These are phyloP conservation scores for Phlyctochytrium bullatum DNA, from an alignment of 192 early-diverging fungal species.

Conservation along the genomic window DNA sequence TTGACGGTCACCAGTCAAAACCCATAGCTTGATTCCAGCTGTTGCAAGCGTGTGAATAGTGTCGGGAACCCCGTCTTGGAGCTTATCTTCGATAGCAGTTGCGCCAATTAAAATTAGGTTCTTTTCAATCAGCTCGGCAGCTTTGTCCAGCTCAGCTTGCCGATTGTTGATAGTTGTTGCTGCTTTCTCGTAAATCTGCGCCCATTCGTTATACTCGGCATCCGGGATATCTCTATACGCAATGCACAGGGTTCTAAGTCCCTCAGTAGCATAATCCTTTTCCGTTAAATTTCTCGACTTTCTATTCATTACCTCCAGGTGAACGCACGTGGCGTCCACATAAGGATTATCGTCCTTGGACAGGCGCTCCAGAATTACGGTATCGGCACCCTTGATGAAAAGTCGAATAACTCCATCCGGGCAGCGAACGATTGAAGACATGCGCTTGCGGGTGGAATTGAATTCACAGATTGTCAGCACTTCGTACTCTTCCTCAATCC, in stretches of 20 bases:
- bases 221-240: constrained; percentile 90
- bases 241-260: constrained; percentile 92
- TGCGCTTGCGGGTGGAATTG: constrained; percentile 98
- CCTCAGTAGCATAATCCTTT: constrained; percentile 89
- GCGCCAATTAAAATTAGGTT: constrained; percentile 89
- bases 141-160: constrained; percentile 81
- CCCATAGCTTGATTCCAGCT: constrained; percentile 97
- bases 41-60: constrained; percentile 93
- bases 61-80: constrained; percentile 98
- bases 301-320: constrained; percentile 60
- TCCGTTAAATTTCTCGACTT: neutral
- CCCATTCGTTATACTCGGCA: constrained; percentile 85
- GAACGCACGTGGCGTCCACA: constrained; percentile 66
- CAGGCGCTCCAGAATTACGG: constrained; percentile 91
- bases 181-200: constrained; percentile 73
- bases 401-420: constrained; percentile 82
- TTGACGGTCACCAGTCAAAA: constrained; percentile 95
- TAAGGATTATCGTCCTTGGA: constrained; percentile 65
- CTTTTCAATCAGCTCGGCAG: constrained; percentile 94
- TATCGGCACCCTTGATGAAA: constrained; percentile 98
- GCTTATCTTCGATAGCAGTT: constrained; percentile 97
- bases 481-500: constrained; percentile 72
- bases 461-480: constrained; percentile 97
- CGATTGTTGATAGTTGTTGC: constrained; percentile 90
- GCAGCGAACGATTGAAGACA: constrained; percentile 87